A percentile compares a stretch with the other conserved stretches of the same genome.
Evolutionary conservation across 306 rosid species (phyloP).

Genomic region (Sicyos baderoa): DNA sequence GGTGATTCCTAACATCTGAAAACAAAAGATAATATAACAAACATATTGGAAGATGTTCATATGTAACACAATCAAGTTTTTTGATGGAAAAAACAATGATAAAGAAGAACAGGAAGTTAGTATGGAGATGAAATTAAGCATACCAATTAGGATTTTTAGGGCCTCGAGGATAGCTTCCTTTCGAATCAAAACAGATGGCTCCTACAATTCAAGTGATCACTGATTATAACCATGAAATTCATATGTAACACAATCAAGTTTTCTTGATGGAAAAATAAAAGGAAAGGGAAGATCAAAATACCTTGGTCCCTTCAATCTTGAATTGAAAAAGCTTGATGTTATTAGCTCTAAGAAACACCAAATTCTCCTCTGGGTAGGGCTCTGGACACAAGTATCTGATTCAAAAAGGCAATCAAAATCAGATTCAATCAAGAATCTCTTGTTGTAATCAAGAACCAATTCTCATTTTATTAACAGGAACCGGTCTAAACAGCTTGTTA

Average conservation of each 20-base stretch:
- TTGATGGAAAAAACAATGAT: background rate
- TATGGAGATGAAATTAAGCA: background rate
- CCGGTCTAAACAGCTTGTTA: background rate
- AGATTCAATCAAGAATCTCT: background rate
- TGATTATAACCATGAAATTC: background rate
- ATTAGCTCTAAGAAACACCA: constrained; percentile 58
- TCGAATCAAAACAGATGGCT: constrained; percentile 41
- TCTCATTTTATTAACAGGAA: background rate
- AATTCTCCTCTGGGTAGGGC: constrained; percentile 73
- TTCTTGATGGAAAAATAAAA: background rate
- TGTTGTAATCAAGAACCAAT: background rate
- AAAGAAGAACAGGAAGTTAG: constrained; percentile 17
- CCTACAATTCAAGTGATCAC: constrained; percentile 38
- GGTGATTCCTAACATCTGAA: constrained; percentile 56
- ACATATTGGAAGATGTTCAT: background rate
- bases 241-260: background rate
- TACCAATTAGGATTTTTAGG: constrained; percentile 67
- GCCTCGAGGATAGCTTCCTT: constrained; percentile 63
- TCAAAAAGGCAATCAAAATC: constrained; percentile 12
- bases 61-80: no score
- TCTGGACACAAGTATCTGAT: constrained; percentile 89
- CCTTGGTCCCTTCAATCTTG: constrained; percentile 91
- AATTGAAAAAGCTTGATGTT: constrained; percentile 71
- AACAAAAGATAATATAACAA: background rate
- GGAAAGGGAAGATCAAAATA: constrained; percentile 19